Conservation (phyloP, 768 basidiomycete species). For the Austroboletus eburneus region DNA sequence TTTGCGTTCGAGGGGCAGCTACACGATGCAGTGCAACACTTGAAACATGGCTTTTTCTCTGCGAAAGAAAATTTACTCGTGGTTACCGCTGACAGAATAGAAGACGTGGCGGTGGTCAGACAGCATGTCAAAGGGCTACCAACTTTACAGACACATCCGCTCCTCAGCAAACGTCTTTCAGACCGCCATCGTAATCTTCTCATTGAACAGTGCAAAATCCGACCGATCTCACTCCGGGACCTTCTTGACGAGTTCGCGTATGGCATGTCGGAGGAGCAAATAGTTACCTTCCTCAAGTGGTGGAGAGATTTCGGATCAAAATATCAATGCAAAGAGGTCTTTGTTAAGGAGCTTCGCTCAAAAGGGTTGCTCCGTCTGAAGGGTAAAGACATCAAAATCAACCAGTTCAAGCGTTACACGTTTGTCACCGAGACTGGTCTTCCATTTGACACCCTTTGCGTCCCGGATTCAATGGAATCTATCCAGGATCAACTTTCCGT, state of each 20-base stretch:
- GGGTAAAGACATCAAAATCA: not conserved
- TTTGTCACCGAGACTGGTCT: not conserved
- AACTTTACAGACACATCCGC: not conserved
- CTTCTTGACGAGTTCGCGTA: not conserved
- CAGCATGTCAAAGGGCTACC: not conserved
- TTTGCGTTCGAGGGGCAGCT: not conserved
- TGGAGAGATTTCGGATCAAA: not conserved
- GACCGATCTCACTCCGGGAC: not conserved
- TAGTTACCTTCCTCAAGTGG: not conserved
- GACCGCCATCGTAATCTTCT: not conserved
- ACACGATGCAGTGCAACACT: not conserved
- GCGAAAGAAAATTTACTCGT: not conserved
- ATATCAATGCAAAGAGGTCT: not conserved
- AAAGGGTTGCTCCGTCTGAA: not conserved
- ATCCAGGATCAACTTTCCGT: not conserved
- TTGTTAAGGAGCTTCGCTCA: not conserved
- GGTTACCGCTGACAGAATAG: not conserved
- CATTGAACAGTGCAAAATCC: not conserved
- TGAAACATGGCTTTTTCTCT: not conserved
- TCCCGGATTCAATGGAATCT: not conserved
- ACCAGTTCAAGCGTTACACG: not conserved
- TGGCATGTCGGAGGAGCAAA: not conserved
- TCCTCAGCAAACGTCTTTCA: not conserved
- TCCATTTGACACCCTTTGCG: not conserved
- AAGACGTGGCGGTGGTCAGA: not conserved